These are phyloP conservation scores for Plenodomus biglobosus DNA, from an alignment of 2,329 filamentous ascomycete species.

Conservation along the genomic window DNA sequence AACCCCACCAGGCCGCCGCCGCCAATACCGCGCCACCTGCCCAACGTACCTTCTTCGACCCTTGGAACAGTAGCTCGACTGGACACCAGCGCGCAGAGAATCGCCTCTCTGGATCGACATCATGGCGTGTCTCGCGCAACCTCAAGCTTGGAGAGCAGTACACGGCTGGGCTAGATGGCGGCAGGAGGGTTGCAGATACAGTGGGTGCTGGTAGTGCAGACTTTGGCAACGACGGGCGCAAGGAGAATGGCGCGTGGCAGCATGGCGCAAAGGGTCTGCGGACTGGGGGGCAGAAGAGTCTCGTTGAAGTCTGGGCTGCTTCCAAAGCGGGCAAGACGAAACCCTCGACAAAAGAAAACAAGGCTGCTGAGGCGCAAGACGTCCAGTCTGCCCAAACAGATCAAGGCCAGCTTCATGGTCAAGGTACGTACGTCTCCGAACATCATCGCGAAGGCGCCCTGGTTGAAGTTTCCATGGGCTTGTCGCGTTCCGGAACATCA, in stretches of 20 bases:
- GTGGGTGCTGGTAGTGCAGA: conserved; percentile 65
- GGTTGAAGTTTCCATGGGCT: too few relatives aligned
- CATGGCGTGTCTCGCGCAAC: conserved; percentile 72
- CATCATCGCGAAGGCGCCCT: too few relatives aligned
- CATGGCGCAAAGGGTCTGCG: conserved; percentile 53
- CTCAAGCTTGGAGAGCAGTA: conserved; percentile 73
- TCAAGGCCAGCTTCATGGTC: not conserved
- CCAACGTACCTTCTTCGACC: conserved; percentile 55
- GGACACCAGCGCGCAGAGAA: conserved; percentile 79
- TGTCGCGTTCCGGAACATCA: too few relatives aligned
- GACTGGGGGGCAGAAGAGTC: conserved; percentile 47
- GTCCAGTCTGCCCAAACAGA: not conserved
- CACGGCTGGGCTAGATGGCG: conserved; percentile 56
- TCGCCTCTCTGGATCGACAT: conserved; percentile 60
- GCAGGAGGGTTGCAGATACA: conserved; percentile 63
- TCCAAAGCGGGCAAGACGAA: conserved; percentile 20
- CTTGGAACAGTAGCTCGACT: conserved; percentile 72
- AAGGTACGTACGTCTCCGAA: conserved; percentile 6
- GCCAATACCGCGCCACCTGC: conserved; percentile 15
- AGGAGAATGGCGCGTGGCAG: conserved; percentile 57
- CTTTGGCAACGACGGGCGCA: conserved; percentile 53
- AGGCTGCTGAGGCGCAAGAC: not conserved
- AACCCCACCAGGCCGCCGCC: conserved; percentile 4
- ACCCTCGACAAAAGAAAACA: conserved; percentile 4
- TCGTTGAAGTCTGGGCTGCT: conserved; percentile 30